Percentiles rank a stretch among this genome's conserved stretches.
These are phyloP conservation scores for Cronartium quercuum DNA, from an alignment of 1,284 basidiomycete genomes.

Conservation along the genomic window DNA sequence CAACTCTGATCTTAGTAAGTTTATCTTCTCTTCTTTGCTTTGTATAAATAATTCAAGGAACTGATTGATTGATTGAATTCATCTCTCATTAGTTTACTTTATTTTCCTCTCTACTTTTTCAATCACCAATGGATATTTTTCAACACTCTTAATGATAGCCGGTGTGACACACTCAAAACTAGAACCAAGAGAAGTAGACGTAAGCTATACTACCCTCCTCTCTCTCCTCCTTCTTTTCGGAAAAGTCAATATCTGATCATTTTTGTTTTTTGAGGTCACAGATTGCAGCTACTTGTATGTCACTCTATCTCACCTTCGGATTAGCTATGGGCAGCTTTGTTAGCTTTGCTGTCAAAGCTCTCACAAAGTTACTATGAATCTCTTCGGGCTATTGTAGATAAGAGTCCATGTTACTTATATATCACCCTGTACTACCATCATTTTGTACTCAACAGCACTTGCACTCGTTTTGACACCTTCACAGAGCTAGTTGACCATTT, in stretches of 20 bases:
- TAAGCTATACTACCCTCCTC: conserved; percentile 7
- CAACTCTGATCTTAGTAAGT: conserved; percentile 44
- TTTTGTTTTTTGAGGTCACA: neutral
- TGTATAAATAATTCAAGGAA: neutral
- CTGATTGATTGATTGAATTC: neutral
- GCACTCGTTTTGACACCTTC: too few relatives aligned
- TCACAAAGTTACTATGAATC: neutral
- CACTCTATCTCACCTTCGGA: conserved; percentile 43
- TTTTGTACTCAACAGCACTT: too few relatives aligned
- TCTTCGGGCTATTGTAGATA: too few relatives aligned
- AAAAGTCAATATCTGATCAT: neutral
- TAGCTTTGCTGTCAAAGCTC: conserved; percentile 42
- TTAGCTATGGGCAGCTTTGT: conserved; percentile 42
- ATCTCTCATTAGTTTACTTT: conserved; percentile 41
- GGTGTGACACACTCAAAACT: conserved; percentile 43
- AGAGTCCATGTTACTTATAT: too few relatives aligned
- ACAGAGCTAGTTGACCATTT: too few relatives aligned
- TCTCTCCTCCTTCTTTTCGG: too few relatives aligned
- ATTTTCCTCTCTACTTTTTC: conserved; percentile 45
- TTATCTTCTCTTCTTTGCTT: neutral
- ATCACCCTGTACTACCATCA: too few relatives aligned
- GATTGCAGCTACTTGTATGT: conserved; percentile 43
- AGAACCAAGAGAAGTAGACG: conserved; percentile 45
- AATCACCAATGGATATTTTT: conserved; percentile 46
- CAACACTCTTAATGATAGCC: conserved; percentile 46